Evolutionary conservation across 495 filamentous ascomycete genomes (phyloP), one percentile per base, ranked within the genome.

Genomic region (Aspergillus haitiensis): DNA sequence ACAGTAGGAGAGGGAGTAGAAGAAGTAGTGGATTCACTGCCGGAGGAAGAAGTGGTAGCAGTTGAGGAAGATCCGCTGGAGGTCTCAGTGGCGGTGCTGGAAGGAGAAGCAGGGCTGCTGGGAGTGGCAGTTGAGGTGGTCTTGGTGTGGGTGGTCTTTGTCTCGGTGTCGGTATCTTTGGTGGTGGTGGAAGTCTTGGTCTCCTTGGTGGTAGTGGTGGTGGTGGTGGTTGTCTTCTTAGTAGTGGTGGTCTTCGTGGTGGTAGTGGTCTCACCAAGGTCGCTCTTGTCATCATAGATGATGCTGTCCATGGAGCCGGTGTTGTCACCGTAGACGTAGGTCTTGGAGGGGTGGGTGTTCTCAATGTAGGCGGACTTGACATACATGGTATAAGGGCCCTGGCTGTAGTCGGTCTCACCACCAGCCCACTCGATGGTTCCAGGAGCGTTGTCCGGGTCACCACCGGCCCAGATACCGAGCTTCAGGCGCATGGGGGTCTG

Each of bases 401-500:
- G 68, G 51, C 64, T 68, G 75, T 85, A 93, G 72, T 90, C 83
- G 13, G 86, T 89, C 56, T 75, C 58, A 55, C 90, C 90, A 52
- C 89, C 89, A 55, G 90, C 88, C 90, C 90, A 93, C 55, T 88
- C 68, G 61, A 81, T 73, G 50, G 75, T 82, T 60, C 78, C 75
- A 51, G 81, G 70, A 6, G 84, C 66, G 64, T 91, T 88, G 64
- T 72, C 74, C 1, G 87, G 70, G 66, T 93, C 91, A 64, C 92
- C 92, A 67, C 88, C 92, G 61, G 85, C 81, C 92, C 92, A 96
- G 47, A 85, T 81, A 55, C 92, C 91, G 57, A 96, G 81, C 72
- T 88, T 90, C 69, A 94, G 73, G 60, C 87, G 81, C 87, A 92
- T 91, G 6, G 92, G 92, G 1, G 91, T 93, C 79, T 98, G 94